Evolutionary conservation across 2,329 filamentous ascomycete species (phyloP), one percentile per base, ranked within the genome.

Genomic region (Aspergillus vadensis): DNA sequence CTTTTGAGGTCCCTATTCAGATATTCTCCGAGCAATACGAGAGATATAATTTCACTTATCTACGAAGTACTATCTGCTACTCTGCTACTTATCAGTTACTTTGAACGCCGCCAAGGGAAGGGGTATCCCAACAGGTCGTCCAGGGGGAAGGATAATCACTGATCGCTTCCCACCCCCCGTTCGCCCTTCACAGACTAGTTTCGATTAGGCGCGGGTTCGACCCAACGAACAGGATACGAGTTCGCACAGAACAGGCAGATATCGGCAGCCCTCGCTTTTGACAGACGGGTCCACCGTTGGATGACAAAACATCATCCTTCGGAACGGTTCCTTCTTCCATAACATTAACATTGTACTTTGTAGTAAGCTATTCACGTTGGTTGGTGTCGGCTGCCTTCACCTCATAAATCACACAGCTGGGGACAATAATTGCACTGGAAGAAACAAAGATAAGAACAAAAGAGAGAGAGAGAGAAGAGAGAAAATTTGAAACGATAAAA

Each of bases 171-270:
- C 23, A 49, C 8, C 7, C 21, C 25, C 44, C 47, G 21, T 44
- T 17, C 41, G 17, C 23, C 25, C 9, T 27, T 49, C 27, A 27
- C 30, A 50, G 10, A 50, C 47, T 50, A 50, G 23, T 50, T 23
- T 23, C 19, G 14, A 32, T n/a, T 50, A 30, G 23, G 44, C 4
- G 25, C 12, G 47, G 47, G n/a, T 50, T 50, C n/a, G 25, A 27
- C 23, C 25, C 23, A 49, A 27, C 27, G 25, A 32, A 32, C 8
- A 50, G 23, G 25, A 17, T 17, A 32, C 17, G 32, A 25, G 21
- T 49, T 54, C 51, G 49, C 48, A 49, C 27, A 48, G 38, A 39
- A 53, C 12, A 17, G 19, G 39, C 12, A 59, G 57, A 53, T 14
- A 50, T 50, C 25, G 15, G 25, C 25, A 50, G 25, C 8, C 9